Base-by-base conservation (phyloP, 257 asterid genomes). In the Linaria vulgaris region DNA sequence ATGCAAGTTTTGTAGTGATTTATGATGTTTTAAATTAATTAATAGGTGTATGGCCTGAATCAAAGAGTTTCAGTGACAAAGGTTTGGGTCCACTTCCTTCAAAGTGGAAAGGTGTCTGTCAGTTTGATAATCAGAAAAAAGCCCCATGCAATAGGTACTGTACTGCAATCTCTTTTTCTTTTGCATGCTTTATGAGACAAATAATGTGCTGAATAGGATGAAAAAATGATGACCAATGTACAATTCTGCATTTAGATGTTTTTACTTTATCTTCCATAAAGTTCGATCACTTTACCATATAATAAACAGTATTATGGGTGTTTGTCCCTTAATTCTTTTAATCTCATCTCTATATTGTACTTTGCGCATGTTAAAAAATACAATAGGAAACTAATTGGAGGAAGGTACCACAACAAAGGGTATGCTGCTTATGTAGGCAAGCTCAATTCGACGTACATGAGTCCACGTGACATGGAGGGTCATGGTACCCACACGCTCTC, bases 401-500 rank as follows among this genome's bases (percentile, higher is more conserved):
- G 95, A 0, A 76, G 84, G 70, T 84, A 74, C 74, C 88, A 58
- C 79, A 81, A 76, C 66, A 83, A 83, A 55, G 98, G 85, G 2
- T 79, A 64, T 48, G 62, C 37, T 0, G 66, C 82, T n/a, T 0
- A 15, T 1, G 46, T 19, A 9, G 75, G 82, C 10, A 30, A 37
- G 0, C 43, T 44, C 0, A 63, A 56, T 13, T n/a, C 64, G 0
- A 31, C 68, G 0, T 31, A 21, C 70, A 0, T 48, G 21, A 55
- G 76, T 0, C 49, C 87, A 0, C 82, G 90, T 0, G 96, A 91
- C 72, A 0, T 1, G 0, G 78, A 37, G 0, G 98, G 98, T 0
- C 96, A 91, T 13, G 98, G 98, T 1, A 20, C 78, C 9, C 98
- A 88, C 79, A 91, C 96, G 0, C 73, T 91, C 11, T 91, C 98